Percentiles rank a stretch among this genome's conserved stretches.
phyloP scores from a whole-genome alignment of 495 filamentous ascomycete genomes.

The Venustampulla echinocandica region DNA sequence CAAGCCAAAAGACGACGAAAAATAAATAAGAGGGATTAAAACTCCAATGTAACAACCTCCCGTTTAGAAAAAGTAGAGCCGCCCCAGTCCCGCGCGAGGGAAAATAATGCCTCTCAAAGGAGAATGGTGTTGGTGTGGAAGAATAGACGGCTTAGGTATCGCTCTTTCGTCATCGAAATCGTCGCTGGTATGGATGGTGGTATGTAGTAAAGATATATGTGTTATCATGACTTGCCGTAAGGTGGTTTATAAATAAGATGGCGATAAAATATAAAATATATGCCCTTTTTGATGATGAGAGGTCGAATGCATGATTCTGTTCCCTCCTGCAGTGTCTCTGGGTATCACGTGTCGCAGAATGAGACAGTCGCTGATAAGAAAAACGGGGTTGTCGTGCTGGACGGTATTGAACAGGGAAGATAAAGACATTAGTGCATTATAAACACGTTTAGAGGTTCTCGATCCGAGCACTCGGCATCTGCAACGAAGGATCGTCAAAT shows the following conservation, averaged over 20 bases:
- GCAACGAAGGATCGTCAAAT: conserved; percentile 35
- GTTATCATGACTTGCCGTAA: conserved; percentile 21
- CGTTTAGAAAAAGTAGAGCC: no score
- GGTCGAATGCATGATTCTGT: background rate
- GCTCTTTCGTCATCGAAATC: conserved; percentile 10
- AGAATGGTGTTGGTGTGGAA: no score
- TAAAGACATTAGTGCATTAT: background rate
- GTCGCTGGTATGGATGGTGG: conserved; percentile 9
- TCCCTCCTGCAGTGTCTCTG: background rate
- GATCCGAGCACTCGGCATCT: conserved; percentile 40
- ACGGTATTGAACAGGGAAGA: background rate
- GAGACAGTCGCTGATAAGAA: background rate
- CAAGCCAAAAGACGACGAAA: no score
- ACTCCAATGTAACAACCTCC: no score
- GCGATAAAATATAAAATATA: no score
- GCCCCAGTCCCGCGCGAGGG: no score
- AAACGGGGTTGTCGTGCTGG: background rate
- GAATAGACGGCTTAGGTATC: background rate
- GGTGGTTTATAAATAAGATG: no score
- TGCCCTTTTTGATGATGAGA: no score
- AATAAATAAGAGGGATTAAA: no score
- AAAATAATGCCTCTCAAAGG: no score
- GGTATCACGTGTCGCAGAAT: background rate
- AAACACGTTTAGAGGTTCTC: conserved; percentile 30
- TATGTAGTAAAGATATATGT: conserved; percentile 11